Evolutionary conservation across 2,329 filamentous ascomycete species (phyloP).

Genomic region (Penicillium griseofulvum): DNA sequence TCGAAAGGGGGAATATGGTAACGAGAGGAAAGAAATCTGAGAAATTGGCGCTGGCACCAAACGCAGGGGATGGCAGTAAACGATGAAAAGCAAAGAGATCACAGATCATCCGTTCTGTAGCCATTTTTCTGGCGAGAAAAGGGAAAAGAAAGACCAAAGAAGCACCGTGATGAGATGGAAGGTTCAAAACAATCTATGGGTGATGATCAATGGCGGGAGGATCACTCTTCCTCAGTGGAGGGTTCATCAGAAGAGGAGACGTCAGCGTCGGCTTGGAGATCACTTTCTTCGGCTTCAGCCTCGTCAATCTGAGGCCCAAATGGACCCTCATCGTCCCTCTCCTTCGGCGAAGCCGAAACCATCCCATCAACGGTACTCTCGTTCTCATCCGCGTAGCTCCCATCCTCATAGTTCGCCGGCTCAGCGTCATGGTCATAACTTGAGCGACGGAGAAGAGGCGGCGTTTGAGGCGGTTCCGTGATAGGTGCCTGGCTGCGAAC

Average conservation of each 20-base stretch:
- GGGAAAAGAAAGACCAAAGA: constrained; percentile 1
- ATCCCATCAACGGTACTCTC: constrained; percentile 47
- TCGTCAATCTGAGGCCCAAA: constrained; percentile 32
- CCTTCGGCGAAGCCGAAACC: constrained; percentile 35
- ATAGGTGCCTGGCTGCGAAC: constrained; percentile 31
- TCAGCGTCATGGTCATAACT: constrained; percentile 62
- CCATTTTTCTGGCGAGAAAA: neutral
- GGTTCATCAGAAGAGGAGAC: constrained; percentile 6
- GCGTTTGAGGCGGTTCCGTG: constrained; percentile 46
- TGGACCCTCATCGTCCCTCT: constrained; percentile 27
- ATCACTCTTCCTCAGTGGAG: constrained; percentile 10
- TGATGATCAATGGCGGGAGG: neutral
- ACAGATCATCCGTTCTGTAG: neutral
- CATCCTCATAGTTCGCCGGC: constrained; percentile 47
- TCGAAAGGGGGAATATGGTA: constrained; percentile 9
- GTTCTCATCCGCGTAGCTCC: constrained; percentile 49
- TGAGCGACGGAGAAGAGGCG: constrained; percentile 55
- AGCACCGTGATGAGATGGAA: neutral
- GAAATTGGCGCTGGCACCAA: neutral
- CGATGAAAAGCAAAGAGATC: constrained; percentile 3
- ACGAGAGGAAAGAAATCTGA: constrained; percentile 6
- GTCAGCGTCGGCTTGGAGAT: neutral
- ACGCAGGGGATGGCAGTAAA: neutral
- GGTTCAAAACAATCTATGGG: constrained; percentile 5
- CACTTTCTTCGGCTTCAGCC: constrained; percentile 1